These are phyloP conservation scores for Yamadazyma epiphylla DNA, from an alignment of 1,139 yeast species.

Conservation along the genomic window DNA sequence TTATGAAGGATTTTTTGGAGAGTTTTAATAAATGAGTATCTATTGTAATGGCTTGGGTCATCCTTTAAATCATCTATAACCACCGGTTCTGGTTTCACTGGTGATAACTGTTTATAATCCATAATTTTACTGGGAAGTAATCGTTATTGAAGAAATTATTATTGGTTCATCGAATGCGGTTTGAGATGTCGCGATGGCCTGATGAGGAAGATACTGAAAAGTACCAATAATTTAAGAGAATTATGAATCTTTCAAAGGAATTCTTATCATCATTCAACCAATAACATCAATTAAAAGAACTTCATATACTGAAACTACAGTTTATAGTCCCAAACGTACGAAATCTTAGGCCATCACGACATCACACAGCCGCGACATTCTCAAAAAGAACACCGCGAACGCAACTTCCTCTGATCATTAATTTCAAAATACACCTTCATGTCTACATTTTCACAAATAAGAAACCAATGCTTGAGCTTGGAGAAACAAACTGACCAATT, in stretches of 20 bases:
- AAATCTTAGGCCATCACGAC: too few relatives aligned
- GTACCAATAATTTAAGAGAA: too few relatives aligned
- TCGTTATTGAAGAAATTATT: background rate
- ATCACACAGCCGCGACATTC: too few relatives aligned
- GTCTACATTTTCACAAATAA: slow-evolving; percentile 39
- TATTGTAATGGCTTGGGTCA: too few relatives aligned
- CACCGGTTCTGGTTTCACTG: slow-evolving; percentile 16
- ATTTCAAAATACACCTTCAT: slow-evolving; percentile 15
- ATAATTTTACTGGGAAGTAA: background rate
- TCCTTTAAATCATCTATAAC: slow-evolving; percentile 6
- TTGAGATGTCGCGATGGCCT: background rate
- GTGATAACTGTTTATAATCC: background rate
- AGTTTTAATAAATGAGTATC: slow-evolving; percentile 8
- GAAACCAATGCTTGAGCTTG: slow-evolving; percentile 35
- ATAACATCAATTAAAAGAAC: too few relatives aligned
- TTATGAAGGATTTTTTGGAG: slow-evolving; percentile 11
- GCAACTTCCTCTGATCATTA: too few relatives aligned
- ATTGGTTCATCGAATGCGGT: background rate
- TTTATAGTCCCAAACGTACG: too few relatives aligned
- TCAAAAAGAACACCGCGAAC: too few relatives aligned
- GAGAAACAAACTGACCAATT: slow-evolving; percentile 42
- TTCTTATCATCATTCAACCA: too few relatives aligned
- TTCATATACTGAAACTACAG: too few relatives aligned
- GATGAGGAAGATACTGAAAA: too few relatives aligned
- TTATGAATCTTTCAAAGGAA: too few relatives aligned